Evolutionary conservation across 2,329 filamentous ascomycete species (phyloP), one percentile per base, ranked within the genome.

Genomic region (Ramichloridium luteum): DNA sequence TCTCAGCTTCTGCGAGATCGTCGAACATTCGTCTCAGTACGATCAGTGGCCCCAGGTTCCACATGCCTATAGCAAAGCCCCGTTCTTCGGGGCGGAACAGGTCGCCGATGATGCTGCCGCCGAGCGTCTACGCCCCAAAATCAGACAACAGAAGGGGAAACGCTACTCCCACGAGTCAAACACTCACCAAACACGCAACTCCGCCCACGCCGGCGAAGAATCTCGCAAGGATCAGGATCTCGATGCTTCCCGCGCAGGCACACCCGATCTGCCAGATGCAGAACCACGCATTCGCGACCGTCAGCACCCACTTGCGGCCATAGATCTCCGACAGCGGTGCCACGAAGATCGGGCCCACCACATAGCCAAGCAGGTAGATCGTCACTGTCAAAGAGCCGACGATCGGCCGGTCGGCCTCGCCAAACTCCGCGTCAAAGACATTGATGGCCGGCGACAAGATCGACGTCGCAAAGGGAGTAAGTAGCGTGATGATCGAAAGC

Each of bases 361-460:
- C 53, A 33, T 55, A 60, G 10, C 53, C 57, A 41, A 46, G 51
- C 46, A 67, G 51, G 36, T 62, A 68, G 3, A 68, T 46, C 0
- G 61, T 60, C 3, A 67, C 47, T 20, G 52, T 45, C 4, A 67
- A 38, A 4, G 65, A 27, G 6, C 26, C 13, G 26, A n/a, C 11
- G 8, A 9, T 9, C n/a, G 20, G 8, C n/a, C n/a, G 47, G 27
- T 62, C 51, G 28, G 47, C 56, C 14, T 61, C 45, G 25, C 53
- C 35, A 35, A 65, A 60, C 27, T 58, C 55, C 11, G 55, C 43
- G 37, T 51, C 52, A 31, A 60, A 60, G 12, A 27, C 27, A 13
- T 34, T 27, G 18, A 34, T 31, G 9, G 18, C 44, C 13, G 34
- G 16, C 23, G 31, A 12, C 6, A 28, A 16, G 6, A 15, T 5